Evolutionary conservation across 1,139 yeast species (phyloP), one percentile per base, ranked within the genome.

Genomic region (Magnusiomyces tetraspermus): DNA sequence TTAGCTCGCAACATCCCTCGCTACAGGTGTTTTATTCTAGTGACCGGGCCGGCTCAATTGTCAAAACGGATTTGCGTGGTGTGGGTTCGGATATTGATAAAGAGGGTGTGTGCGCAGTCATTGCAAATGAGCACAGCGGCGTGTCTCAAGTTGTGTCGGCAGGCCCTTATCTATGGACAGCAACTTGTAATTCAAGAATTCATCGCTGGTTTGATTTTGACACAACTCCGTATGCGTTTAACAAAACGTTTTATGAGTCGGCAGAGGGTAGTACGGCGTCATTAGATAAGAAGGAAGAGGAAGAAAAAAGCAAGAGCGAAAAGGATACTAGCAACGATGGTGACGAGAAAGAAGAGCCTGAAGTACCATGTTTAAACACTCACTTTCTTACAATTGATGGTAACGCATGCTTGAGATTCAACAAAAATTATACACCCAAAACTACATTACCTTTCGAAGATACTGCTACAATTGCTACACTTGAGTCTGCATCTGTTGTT

Each of bases 101-200:
- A 33, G 63, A 63, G 21, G 65, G 64, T 4, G 59, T 63, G 31
- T 63, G 66, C 46, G 56, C 66, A 17, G 60, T 67, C 17, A 54
- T 70, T 53, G 60, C 72, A 60, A 57, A 71, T 59, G 63, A 68
- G 61, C 63, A 68, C 49, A 63, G 63, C 45, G 71, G 72, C 17
- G 68, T 70, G 1, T 59, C 64, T 46, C 60, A 66, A 38, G 57
- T 89, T 19, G 95, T 85, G 61, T 79, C 82, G 2, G 78, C 87
- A 0, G 75, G 75, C 23, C 88, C 86, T 66, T 95, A 95, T 1
- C 59, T 71, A 55, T 90, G 97, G 97, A 71, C 92, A 6, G 92
- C 89, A 15, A 87, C 96, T 3, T 58, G 69, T 19, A 61, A 66
- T 54, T 61, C 73, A 38, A 59, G 71, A 53, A 63, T 71, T 55